These are phyloP conservation scores for Acanthamoeba royreba DNA, from an alignment of 208 protist genomes.

Conservation along the genomic window DNA sequence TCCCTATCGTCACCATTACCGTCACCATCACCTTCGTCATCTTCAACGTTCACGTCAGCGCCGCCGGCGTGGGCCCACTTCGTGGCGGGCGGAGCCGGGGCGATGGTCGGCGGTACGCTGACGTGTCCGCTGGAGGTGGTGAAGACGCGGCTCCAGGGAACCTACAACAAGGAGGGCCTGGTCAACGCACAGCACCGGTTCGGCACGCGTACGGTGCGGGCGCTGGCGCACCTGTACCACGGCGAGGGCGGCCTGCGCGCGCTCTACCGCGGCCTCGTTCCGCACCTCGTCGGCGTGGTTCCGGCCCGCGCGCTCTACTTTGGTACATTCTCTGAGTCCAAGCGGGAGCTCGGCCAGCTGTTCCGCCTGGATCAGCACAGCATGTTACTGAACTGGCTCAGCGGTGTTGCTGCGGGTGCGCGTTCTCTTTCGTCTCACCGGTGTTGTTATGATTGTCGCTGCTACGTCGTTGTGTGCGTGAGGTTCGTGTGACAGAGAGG, in stretches of 20 bases:
- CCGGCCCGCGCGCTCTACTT: slow-evolving; percentile 63
- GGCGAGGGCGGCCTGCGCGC: slow-evolving; percentile 48
- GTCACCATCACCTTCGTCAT: neutral
- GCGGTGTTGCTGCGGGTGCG: neutral
- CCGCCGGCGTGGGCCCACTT: neutral
- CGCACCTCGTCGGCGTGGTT: slow-evolving; percentile 65
- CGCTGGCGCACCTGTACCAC: slow-evolving; percentile 29
- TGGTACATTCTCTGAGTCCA: neutral
- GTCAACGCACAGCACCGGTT: neutral
- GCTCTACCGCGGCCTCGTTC: slow-evolving; percentile 57
- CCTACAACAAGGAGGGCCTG: slow-evolving; percentile 34
- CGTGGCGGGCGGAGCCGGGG: neutral
- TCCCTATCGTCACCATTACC: too few relatives aligned
- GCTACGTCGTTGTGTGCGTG: too few relatives aligned
- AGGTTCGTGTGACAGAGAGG: neutral
- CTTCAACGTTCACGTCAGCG: neutral
- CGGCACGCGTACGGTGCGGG: slow-evolving; percentile 34
- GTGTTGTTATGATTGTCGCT: too few relatives aligned
- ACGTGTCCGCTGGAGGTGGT: slow-evolving; percentile 72
- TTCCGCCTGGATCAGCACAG: neutral
- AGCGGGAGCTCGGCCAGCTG: neutral
- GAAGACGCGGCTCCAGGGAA: slow-evolving; percentile 54
- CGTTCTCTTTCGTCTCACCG: neutral
- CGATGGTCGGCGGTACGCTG: slow-evolving; percentile 47
- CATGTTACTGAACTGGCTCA: neutral